Conservation (phyloP, 306 rosid genomes). For the Castanopsis chinensis region DNA sequence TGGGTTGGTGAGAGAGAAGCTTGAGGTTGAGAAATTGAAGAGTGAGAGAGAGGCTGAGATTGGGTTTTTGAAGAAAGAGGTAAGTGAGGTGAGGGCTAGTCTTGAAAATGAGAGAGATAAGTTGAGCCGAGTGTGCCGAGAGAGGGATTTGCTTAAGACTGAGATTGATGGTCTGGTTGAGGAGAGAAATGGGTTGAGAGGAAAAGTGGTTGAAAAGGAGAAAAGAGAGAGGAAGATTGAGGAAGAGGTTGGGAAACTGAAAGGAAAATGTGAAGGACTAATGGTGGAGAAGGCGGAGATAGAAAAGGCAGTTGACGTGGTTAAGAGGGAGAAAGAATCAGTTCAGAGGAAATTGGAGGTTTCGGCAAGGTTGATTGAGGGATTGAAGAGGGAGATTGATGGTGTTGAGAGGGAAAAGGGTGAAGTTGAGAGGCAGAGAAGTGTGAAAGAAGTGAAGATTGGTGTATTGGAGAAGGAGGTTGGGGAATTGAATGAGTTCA, state of each 20-base stretch:
- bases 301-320: constrained; percentile 18
- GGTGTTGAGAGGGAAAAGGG: constrained; percentile 36
- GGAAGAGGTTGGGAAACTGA: constrained; percentile 31
- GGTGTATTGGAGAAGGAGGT: constrained; percentile 37
- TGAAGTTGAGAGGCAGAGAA: constrained; percentile 30
- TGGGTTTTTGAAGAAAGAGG: constrained; percentile 25
- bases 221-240: constrained; percentile 19
- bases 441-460: constrained; percentile 15
- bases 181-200: constrained; percentile 35
- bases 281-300: constrained; percentile 30
- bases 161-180: constrained; percentile 11
- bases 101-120: constrained; percentile 36
- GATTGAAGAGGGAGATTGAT: constrained; percentile 39
- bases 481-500: constrained; percentile 23
- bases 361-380: constrained; percentile 19
- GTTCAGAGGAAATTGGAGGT: constrained; percentile 34
- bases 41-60: constrained; percentile 35
- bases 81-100: constrained; percentile 9
- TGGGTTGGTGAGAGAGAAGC: constrained; percentile 23
- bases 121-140: constrained; percentile 26
- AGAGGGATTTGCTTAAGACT: constrained; percentile 43
- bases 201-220: constrained; percentile 35
- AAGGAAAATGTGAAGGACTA: constrained; percentile 20
- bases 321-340: constrained; percentile 39
- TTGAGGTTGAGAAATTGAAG: constrained; percentile 30